Base-by-base conservation (phyloP, 805 yeast species). In the Yarrowia alimentaria region DNA sequence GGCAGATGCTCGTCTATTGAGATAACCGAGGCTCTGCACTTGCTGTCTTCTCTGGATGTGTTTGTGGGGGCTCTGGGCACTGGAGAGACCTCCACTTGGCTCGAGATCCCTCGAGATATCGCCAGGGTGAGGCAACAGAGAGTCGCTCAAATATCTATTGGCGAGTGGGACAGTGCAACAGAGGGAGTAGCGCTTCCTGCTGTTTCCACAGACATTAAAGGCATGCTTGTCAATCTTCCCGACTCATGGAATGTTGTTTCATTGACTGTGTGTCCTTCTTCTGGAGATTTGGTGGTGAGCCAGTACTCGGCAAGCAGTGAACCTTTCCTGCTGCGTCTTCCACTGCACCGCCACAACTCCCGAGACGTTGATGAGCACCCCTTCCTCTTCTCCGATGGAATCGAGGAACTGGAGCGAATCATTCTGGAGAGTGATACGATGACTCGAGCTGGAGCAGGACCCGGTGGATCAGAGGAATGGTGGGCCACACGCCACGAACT, bases 381-480 rank as follows among this genome's bases (percentile, higher is more conserved):
- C 1, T 65, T 77, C 37, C 62, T 74, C 0, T 78, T 78, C 55
- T 56, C 61, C 0, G 75, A 73, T 35, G 80, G 80, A 0, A 61
- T 75, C 28, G 54, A 59, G 0, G 79, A 76, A 43, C 62, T 85
- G 32, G 59, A 67, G 3, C 55, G 60, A 0, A 81, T 90, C 6
- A 81, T 89, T 17, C 56, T 63, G 0, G 71, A 72, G 48, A 88
- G 91, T 61, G 80, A 85, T 56, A 58, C 63, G 3, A 77, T 87
- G 0, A 82, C 91, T 0, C 73, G 76, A 16, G 54, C 65, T 0
- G 77, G 74, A 25, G 71, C 76, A 1, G 80, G 77, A 0, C 72
- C 75, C 35, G 82, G 79, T 32, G 83, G 81, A 22, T 71, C 88
- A 43, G 74, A 73, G 37, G 56, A 68, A 6, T 91, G 97, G 96